These are phyloP conservation scores for Euclidium syriacum DNA, from an alignment of 345 rosid genomes.

Conservation along the genomic window DNA sequence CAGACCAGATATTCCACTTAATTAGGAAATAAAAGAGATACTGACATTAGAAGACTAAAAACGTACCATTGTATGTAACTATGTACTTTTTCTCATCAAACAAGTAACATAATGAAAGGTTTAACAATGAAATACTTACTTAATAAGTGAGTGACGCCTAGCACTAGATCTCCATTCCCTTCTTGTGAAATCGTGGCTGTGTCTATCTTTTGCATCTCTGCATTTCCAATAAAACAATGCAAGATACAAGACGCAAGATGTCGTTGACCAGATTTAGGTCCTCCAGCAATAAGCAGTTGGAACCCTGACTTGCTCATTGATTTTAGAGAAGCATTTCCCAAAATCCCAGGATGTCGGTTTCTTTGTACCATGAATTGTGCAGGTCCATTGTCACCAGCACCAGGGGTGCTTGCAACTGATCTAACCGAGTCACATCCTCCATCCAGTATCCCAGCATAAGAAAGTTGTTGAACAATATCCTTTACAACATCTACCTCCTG, in stretches of 20 bases:
- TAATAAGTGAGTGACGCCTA: conserved; percentile 71
- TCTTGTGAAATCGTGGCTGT: conserved; percentile 87
- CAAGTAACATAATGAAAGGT: not conserved
- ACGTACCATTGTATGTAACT: not conserved
- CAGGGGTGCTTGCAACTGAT: conserved; percentile 40
- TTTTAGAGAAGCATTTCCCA: conserved; percentile 33
- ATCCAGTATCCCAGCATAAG: conserved; percentile 48
- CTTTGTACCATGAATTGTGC: conserved; percentile 31
- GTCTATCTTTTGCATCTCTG: conserved; percentile 86
- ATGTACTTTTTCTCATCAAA: conserved; percentile 1
- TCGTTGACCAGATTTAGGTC: conserved; percentile 81
- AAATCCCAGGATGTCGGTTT: conserved; percentile 27
- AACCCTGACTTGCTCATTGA: conserved; percentile 56
- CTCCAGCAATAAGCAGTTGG: conserved; percentile 74
- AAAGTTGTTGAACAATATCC: conserved; percentile 57
- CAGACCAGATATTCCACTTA: conserved; percentile 30
- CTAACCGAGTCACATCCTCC: conserved; percentile 42
- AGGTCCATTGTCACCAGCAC: conserved; percentile 29
- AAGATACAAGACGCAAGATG: conserved; percentile 92
- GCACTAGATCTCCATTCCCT: conserved; percentile 84
- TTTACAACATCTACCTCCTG: conserved; percentile 54
- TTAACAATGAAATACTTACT: conserved; percentile 45
- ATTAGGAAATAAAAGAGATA: not conserved
- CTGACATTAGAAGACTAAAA: not conserved
- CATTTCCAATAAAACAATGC: conserved; percentile 73